Evolutionary conservation across 331 rosid species (phyloP), one percentile per base, ranked within the genome.

Genomic region (Acacia pycnantha): DNA sequence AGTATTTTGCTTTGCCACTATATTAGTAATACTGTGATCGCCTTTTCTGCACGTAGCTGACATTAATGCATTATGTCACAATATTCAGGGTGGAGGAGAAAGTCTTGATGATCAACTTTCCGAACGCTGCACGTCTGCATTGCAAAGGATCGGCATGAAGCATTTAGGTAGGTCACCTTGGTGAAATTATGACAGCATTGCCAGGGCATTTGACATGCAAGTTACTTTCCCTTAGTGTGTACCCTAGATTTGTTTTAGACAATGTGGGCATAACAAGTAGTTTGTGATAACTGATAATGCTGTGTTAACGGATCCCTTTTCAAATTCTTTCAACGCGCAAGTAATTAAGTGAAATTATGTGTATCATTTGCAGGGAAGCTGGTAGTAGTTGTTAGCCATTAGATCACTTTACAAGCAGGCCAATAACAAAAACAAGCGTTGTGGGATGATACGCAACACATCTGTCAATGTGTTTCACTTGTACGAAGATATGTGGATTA

Each of bases 51-150:
- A 11, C 53, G 11, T 74, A 19, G 41, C 41, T 78, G 78, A 66
- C 61, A 64, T 85, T 81, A 76, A 48, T 80, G 78, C 78, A n/a
- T 37, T 82, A 27, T 79, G 69, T 69, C 53, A 69, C 58, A 65
- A 44, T 62, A 26, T 85, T 79, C 89, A 95, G 97, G 99, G 98
- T 47, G 99, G 98, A 40, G 99, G 99, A 70, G 99, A 95, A 88
- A 93, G 98, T 83, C 87, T 83, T 77, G 95, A n/a, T n/a, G n/a
- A 81, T 81, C 97, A 90, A 79, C 95, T 95, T 84, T 88, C 76
- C 80, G 83, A 88, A 47, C 98, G 98, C 70, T 74, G 97, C 84
- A 88, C 95, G 58, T 89, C 97, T 80, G 82, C 94, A 51, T 70
- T 93, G 87, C 84, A 78, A 74, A 84, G 85, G 79, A 92, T 92